Percentiles rank a stretch among this genome's conserved stretches.
Evolutionary conservation across 345 rosid species (phyloP).

Genomic region (Gossypium anomalum): DNA sequence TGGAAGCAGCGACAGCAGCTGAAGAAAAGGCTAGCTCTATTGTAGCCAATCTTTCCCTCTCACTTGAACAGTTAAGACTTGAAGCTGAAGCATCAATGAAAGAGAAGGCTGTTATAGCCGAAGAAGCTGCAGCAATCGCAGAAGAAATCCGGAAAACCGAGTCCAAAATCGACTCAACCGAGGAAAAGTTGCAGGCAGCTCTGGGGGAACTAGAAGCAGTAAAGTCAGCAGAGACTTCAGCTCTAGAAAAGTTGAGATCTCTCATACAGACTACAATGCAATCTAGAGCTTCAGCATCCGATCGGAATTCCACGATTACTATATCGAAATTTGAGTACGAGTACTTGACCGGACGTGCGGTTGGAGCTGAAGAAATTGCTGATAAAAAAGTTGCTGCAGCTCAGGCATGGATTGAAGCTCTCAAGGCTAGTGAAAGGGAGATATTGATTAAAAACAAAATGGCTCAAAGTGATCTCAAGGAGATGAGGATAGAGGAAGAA

Average conservation of each 20-base stretch:
- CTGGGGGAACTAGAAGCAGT: slow-evolving; percentile 60
- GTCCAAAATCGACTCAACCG: slow-evolving; percentile 40
- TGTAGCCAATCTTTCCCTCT: slow-evolving; percentile 42
- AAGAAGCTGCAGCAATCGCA: slow-evolving; percentile 47
- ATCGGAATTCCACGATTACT: slow-evolving; percentile 37
- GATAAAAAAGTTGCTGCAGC: slow-evolving; percentile 90
- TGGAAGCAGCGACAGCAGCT: slow-evolving; percentile 47
- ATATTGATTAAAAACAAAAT: slow-evolving; percentile 54
- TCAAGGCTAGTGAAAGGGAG: slow-evolving; percentile 71
- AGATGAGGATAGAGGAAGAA: slow-evolving; percentile 53
- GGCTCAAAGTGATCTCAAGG: slow-evolving; percentile 39
- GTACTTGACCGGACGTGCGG: slow-evolving; percentile 63
- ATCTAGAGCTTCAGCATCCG: slow-evolving; percentile 45
- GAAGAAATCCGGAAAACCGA: slow-evolving; percentile 46
- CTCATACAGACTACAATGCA: slow-evolving; percentile 41
- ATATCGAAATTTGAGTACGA: slow-evolving; percentile 79
- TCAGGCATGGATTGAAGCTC: slow-evolving; percentile 85
- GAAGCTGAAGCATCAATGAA: slow-evolving; percentile 56
- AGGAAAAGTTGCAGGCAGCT: slow-evolving; percentile 50
- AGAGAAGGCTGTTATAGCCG: slow-evolving; percentile 41
- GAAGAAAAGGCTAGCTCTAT: slow-evolving; percentile 55
- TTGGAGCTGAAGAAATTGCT: slow-evolving; percentile 64
- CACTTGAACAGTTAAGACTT: slow-evolving; percentile 53
- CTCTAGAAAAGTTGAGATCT: slow-evolving; percentile 51
- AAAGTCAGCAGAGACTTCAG: slow-evolving; percentile 51